These are phyloP conservation scores for Citrus mangshanensis DNA, from an alignment of 345 rosid species.

Conservation along the genomic window DNA sequence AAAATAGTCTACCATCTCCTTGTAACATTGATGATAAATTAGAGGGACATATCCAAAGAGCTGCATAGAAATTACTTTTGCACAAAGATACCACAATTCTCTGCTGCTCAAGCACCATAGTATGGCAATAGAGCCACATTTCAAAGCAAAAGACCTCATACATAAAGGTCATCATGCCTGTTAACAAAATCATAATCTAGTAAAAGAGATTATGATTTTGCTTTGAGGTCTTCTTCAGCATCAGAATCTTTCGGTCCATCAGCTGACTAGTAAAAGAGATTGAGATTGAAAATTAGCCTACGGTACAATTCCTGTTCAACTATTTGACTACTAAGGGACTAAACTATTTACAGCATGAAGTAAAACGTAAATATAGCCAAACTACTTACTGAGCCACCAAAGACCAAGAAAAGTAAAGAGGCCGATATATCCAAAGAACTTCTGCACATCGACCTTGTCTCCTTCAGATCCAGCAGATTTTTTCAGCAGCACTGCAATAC, in stretches of 20 bases:
- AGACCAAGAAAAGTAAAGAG: slow-evolving; percentile 55
- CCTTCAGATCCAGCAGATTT: slow-evolving; percentile 56
- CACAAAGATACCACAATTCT: not conserved
- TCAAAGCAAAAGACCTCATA: not conserved
- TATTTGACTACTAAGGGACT: not conserved
- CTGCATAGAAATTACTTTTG: not conserved
- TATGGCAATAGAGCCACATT: not conserved
- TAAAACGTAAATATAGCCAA: not conserved
- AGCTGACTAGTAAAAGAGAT: not conserved
- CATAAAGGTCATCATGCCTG: not conserved
- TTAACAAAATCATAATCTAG: not conserved
- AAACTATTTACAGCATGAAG: not conserved
- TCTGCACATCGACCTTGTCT: slow-evolving; percentile 52
- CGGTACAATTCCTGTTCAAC: not conserved
- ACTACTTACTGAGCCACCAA: slow-evolving; percentile 67
- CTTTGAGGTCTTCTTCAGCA: not conserved
- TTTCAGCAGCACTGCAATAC: slow-evolving; percentile 50
- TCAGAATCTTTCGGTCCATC: not conserved
- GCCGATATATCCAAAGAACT: slow-evolving; percentile 58
- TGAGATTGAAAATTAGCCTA: not conserved
- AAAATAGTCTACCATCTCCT: not conserved
- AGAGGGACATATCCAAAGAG: not conserved
- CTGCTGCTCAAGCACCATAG: not conserved
- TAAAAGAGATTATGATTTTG: no score
- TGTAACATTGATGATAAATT: not conserved